These are phyloP conservation scores for Psilocybe cubensis DNA, from an alignment of 768 basidiomycete genomes.

Conservation along the genomic window DNA sequence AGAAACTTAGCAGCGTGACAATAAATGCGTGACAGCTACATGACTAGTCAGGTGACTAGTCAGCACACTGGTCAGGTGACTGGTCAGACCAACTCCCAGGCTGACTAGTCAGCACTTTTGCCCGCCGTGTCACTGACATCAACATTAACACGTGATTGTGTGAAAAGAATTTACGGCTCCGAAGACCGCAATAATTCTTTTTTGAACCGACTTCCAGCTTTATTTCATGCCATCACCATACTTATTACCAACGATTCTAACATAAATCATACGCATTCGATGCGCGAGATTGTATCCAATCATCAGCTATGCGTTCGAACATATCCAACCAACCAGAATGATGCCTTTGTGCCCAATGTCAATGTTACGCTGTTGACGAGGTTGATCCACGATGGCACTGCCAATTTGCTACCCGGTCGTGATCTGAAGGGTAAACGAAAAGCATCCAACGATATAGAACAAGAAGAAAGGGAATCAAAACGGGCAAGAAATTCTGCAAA, in stretches of 20 bases:
- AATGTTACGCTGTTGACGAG: background rate
- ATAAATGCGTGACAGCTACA: no score
- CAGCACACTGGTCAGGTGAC: no score
- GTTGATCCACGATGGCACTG: background rate
- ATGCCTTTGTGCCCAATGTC: background rate
- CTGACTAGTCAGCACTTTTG: no score
- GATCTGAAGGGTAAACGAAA: background rate
- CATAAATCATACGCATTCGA: background rate
- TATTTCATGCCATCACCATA: background rate
- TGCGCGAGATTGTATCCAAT: background rate
- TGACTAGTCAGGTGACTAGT: no score
- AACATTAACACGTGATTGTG: no score
- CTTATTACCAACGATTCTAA: background rate
- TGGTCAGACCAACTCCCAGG: no score
- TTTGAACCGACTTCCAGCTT: no score
- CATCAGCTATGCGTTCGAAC: conserved; percentile 1
- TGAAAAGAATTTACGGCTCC: no score
- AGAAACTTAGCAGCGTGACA: no score
- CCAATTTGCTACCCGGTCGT: background rate
- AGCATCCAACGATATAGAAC: background rate
- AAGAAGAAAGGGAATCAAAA: background rate
- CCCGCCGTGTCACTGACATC: no score
- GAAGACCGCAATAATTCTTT: no score
- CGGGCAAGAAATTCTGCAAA: background rate
- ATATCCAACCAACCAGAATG: conserved; percentile 1